A percentile compares a stretch with the other conserved stretches of the same genome.
Conservation (phyloP, 495 filamentous ascomycete genomes). For the Bathelium albidoporum region DNA sequence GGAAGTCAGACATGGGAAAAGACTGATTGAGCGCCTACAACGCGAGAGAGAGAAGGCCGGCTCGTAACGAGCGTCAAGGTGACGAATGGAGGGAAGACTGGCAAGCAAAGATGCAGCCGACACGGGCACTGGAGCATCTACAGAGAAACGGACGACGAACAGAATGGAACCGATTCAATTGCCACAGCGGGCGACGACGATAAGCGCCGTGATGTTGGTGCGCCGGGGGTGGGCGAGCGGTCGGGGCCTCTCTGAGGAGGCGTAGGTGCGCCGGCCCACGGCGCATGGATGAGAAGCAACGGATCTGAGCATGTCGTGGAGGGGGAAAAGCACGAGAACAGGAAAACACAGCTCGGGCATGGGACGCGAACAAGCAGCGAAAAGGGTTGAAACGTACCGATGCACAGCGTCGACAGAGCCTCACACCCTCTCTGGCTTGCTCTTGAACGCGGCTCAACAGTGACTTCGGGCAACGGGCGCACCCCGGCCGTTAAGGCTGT, state of each 20-base stretch:
- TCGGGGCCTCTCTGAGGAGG: not conserved
- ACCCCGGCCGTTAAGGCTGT: not conserved
- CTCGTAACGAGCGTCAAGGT: not conserved
- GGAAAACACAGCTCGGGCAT: not conserved
- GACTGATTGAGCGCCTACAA: not conserved
- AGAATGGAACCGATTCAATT: not conserved
- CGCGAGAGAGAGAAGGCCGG: not conserved
- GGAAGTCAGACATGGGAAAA: not conserved
- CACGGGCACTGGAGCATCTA: not conserved
- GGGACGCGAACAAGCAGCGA: not conserved
- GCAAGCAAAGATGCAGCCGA: not conserved
- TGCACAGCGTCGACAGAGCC: constrained; percentile 1
- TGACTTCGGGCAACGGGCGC: not conserved
- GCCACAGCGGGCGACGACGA: not conserved
- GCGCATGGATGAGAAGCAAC: not conserved
- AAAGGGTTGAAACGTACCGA: constrained; percentile 2
- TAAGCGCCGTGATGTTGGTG: constrained; percentile 3
- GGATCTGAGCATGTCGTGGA: not conserved
- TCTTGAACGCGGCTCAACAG: not conserved
- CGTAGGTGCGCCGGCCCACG: not conserved
- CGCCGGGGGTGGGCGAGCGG: not conserved
- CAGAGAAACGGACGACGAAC: not conserved
- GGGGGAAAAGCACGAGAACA: not conserved
- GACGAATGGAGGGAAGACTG: not conserved
- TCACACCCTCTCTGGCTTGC: no score